phyloP scores from a whole-genome alignment of 768 basidiomycete genomes.

The Leucocoprinus birnbaumii region DNA sequence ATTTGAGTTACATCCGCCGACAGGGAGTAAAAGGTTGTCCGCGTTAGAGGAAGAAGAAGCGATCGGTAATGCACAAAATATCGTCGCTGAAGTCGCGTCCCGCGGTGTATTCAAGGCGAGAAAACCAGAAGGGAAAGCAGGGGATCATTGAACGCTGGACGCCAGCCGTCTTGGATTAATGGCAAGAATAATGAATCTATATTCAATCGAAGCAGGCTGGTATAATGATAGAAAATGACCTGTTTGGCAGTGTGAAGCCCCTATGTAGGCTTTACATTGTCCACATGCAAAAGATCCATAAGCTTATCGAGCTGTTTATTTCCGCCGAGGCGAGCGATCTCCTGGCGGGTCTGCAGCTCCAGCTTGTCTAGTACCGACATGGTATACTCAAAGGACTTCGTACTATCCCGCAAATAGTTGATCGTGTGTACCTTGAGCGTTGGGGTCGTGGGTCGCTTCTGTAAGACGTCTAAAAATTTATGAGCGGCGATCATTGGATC shows the following conservation, averaged over 20 bases:
- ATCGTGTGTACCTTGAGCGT: conserved; percentile 82
- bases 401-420: conserved; percentile 69
- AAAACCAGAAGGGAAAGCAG: conserved; percentile 66
- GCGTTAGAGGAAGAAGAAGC: conserved; percentile 22
- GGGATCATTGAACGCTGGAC: conserved; percentile 27
- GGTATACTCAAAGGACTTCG: conserved; percentile 88
- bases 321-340: conserved; percentile 76
- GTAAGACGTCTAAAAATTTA: conserved; percentile 69
- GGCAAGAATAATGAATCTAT: too few relatives aligned
- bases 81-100: conserved; percentile 52
- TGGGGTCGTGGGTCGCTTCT: conserved; percentile 80
- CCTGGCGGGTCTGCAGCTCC: conserved; percentile 62
- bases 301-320: conserved; percentile 61
- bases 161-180: too few relatives aligned
- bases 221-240: not conserved
- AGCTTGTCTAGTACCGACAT: conserved; percentile 62
- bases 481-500: not conserved
- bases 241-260: not conserved
- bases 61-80: conserved; percentile 41
- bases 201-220: too few relatives aligned
- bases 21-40: conserved; percentile 19
- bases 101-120: conserved; percentile 74
- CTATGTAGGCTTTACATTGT: conserved; percentile 12
- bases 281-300: conserved; percentile 50
- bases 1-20: conserved; percentile 14